Conservation (phyloP, 202 grass and related monocot species). For the Schoenoplectus triqueter region DNA sequence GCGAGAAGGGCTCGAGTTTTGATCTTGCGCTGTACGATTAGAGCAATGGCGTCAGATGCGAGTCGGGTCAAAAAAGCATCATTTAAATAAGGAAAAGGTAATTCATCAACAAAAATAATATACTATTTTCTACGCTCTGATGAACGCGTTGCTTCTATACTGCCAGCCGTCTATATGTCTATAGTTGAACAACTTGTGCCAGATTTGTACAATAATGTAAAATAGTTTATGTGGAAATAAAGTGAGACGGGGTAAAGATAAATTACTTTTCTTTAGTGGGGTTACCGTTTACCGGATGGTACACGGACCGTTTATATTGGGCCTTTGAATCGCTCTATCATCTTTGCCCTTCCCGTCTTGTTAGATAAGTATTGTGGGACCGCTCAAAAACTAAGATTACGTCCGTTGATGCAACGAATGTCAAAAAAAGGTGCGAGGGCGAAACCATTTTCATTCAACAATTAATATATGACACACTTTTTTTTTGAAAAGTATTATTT, state of each 20-base stretch:
- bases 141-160: neutral
- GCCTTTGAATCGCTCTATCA: neutral
- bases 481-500: too few species aligned
- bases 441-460: too few species aligned
- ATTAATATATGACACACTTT: too few species aligned
- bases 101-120: neutral
- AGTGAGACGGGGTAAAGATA: neutral
- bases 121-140: neutral
- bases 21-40: constrained; percentile 54
- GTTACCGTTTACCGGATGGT: constrained; percentile 44
- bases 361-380: neutral
- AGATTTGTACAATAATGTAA: neutral
- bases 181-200: neutral
- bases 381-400: too few species aligned
- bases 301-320: constrained; percentile 36
- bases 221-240: neutral
- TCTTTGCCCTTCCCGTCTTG: neutral
- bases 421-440: too few species aligned
- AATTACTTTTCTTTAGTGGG: neutral
- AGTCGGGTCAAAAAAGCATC: constrained; percentile 39
- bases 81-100: constrained; percentile 21
- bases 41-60: constrained; percentile 36
- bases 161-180: too few species aligned
- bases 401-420: too few species aligned
- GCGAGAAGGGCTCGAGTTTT: neutral